Conservation (phyloP, 106 monocot species). For the Iris macrosiphon region DNA sequence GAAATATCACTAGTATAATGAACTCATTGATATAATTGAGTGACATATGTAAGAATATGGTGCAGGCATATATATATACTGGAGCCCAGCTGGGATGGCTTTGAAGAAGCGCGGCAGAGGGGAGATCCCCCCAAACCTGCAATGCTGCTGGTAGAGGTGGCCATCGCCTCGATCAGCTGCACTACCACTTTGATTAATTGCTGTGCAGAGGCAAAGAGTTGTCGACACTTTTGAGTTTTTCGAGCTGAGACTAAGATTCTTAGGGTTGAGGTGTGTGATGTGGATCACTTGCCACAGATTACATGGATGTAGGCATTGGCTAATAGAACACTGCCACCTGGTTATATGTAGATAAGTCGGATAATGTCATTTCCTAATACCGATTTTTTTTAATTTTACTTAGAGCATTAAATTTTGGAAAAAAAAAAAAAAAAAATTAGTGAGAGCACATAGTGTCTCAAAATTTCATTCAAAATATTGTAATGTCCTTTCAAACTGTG, state of each 20-base stretch:
- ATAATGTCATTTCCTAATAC: too few relatives aligned
- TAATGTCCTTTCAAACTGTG: too few relatives aligned
- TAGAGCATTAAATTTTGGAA: too few relatives aligned
- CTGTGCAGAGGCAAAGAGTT: not conserved
- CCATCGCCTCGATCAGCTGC: slow-evolving; percentile 41
- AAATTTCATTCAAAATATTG: too few relatives aligned
- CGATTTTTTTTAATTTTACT: too few relatives aligned
- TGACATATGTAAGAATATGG: too few relatives aligned
- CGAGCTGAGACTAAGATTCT: not conserved
- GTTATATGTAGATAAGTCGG: slow-evolving; percentile 36
- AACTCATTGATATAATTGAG: too few relatives aligned
- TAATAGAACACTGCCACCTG: slow-evolving; percentile 24
- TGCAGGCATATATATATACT: not conserved
- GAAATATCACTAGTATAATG: too few relatives aligned
- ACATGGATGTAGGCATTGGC: slow-evolving; percentile 20
- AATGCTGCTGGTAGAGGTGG: slow-evolving; percentile 30
- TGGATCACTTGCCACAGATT: slow-evolving; percentile 31
- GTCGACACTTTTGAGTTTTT: not conserved
- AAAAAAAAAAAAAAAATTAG: too few relatives aligned
- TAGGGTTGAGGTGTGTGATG: slow-evolving; percentile 15
- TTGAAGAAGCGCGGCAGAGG: slow-evolving; percentile 28
- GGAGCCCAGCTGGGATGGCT: too few relatives aligned
- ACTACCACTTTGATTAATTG: not conserved
- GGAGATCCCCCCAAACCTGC: slow-evolving; percentile 22
- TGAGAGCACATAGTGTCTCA: too few relatives aligned